phyloP scores from a whole-genome alignment of 2,329 filamentous ascomycete genomes.

The Neospermospora avenae region DNA sequence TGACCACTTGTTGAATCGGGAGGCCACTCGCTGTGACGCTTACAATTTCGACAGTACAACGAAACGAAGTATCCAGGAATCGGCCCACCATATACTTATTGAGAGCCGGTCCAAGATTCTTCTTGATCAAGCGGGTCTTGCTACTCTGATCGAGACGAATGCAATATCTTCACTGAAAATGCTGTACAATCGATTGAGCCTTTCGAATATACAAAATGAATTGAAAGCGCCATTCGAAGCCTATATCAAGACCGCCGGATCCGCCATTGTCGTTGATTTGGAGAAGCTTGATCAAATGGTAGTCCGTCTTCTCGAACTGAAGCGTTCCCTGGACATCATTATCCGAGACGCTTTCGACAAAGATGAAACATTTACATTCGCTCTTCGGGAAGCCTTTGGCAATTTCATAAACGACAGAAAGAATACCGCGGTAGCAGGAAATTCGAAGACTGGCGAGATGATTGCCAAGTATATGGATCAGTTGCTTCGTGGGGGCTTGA shows the following conservation, averaged over 20 bases:
- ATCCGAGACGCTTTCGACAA: slow-evolving; percentile 73
- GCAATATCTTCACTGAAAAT: slow-evolving; percentile 68
- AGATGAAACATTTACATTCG: slow-evolving; percentile 73
- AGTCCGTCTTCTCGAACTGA: slow-evolving; percentile 73
- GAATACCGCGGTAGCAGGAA: slow-evolving; percentile 69
- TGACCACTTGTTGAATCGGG: slow-evolving; percentile 64
- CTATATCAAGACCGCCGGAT: slow-evolving; percentile 75
- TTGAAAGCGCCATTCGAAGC: slow-evolving; percentile 71
- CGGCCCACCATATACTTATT: slow-evolving; percentile 72
- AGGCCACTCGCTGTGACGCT: slow-evolving; percentile 72
- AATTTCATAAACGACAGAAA: slow-evolving; percentile 87
- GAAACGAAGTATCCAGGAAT: slow-evolving; percentile 68
- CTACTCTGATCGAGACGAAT: slow-evolving; percentile 68
- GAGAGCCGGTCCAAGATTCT: slow-evolving; percentile 63
- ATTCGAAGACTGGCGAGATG: slow-evolving; percentile 96
- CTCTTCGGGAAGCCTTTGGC: slow-evolving; percentile 80
- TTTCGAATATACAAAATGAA: slow-evolving; percentile 66
- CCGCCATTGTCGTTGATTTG: slow-evolving; percentile 75
- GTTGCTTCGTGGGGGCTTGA: slow-evolving; percentile 82
- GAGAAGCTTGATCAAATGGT: slow-evolving; percentile 83
- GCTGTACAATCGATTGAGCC: slow-evolving; percentile 73
- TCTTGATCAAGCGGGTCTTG: slow-evolving; percentile 63
- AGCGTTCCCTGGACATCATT: slow-evolving; percentile 73
- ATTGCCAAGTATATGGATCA: slow-evolving; percentile 95
- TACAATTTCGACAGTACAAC: slow-evolving; percentile 84